Conservation (phyloP, 306 rosid genomes). For the Vigna angularis region DNA sequence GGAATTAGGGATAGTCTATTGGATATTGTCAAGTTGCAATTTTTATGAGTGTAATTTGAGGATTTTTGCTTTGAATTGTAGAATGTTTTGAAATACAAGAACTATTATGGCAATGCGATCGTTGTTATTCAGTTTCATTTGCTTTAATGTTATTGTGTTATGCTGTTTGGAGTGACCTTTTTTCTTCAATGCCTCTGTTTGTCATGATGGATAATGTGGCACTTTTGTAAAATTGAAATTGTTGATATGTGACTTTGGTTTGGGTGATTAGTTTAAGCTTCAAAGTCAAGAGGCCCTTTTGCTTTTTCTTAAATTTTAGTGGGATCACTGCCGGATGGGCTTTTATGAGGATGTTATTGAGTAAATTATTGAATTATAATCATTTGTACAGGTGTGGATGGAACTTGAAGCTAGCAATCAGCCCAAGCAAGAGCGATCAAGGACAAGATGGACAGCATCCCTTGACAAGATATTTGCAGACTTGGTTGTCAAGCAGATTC, state of each 20-base stretch:
- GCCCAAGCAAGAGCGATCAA: slow-evolving; percentile 82
- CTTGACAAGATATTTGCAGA: slow-evolving; percentile 92
- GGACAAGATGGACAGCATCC: slow-evolving; percentile 93
- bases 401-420: slow-evolving; percentile 61
- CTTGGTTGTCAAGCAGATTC: slow-evolving; percentile 84
- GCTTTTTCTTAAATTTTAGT: not conserved
- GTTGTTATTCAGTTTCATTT: slow-evolving; percentile 23
- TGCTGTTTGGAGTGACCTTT: slow-evolving; percentile 40
- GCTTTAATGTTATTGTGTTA: slow-evolving; percentile 8
- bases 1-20: not conserved
- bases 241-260: slow-evolving; percentile 18
- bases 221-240: slow-evolving; percentile 8
- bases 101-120: not conserved
- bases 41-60: not conserved
- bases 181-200: slow-evolving; percentile 12
- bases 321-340: not conserved
- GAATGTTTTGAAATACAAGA: not conserved
- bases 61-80: not conserved
- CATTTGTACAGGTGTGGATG: slow-evolving; percentile 56
- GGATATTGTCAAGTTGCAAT: slow-evolving; percentile 5
- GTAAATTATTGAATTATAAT: slow-evolving; percentile 25
- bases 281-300: not conserved
- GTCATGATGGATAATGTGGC: slow-evolving; percentile 14
- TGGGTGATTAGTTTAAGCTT: slow-evolving; percentile 21
- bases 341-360: slow-evolving; percentile 14